Base-by-base conservation (phyloP, 2,329 filamentous ascomycete species). In the Truncatella angustata region DNA sequence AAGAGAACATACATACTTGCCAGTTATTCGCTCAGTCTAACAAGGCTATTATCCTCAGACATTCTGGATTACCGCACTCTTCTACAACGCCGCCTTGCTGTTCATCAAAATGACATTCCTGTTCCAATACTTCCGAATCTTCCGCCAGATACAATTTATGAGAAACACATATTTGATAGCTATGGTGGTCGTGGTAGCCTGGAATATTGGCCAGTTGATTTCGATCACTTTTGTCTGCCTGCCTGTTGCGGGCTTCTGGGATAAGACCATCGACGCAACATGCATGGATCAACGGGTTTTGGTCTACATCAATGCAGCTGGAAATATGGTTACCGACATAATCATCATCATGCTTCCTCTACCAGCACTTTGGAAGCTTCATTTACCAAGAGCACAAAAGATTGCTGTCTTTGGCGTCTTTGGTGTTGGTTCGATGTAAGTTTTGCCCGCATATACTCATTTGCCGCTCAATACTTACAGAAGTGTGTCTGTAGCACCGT, bases 51-150 rank as follows among this genome's bases (percentile, higher is more conserved):
- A n/a, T 26, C 5, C 10, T 11, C 11, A 46, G 43, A 46, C 26
- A 20, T 46, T 46, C 20, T 46, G 60, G 52, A 43, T 64, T 21
- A 60, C 62, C 9, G 63, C 69, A 28, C 52, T 70, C 5, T 52
- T 63, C n/a, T 72, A 71, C 56, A 66, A 65, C 42, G 43, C 56
- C 6, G 55, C 59, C 21, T 57, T 72, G 2, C 44, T 59, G 32
- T 54, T 60, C 21, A 61, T 68, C 52, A 73, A 72, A 51, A 60
- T 66, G 46, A 67, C 68, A 1, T 68, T 73, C 35, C 58, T 72
- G 24, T 54, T 69, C 6, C 70, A 72, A 53, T 73, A 72, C 59
- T 67, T 66, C 36, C 67, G 70, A 20, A 60, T 71, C 9, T 65
- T 71, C 11, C 60, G 63, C 12, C 56, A 59, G 9, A 58, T 63